phyloP scores from a whole-genome alignment of 371 early-diverging fungal species.

The Conidiobolus incongruus region DNA sequence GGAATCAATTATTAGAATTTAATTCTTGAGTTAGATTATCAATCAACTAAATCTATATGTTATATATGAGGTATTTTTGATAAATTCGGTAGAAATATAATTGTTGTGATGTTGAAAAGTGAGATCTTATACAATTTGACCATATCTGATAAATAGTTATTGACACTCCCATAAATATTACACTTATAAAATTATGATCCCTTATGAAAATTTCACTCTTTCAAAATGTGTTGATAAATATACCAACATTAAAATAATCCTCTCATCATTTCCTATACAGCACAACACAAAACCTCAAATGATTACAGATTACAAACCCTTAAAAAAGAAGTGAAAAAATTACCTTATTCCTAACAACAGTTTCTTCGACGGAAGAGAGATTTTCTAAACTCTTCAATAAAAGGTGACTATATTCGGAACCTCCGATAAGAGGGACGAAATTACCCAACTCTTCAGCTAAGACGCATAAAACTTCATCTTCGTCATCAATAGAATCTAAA shows the following conservation, averaged over 20 bases:
- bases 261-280: too few species aligned
- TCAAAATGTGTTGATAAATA: too few species aligned
- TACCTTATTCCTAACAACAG: constrained; percentile 89
- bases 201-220: too few species aligned
- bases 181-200: too few species aligned
- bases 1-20: neutral
- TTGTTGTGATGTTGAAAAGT: too few species aligned
- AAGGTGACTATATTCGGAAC: constrained; percentile 59
- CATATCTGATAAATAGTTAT: too few species aligned
- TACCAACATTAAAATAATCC: too few species aligned
- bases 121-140: too few species aligned
- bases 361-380: constrained; percentile 90
- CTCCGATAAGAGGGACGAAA: constrained; percentile 81
- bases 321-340: neutral
- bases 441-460: constrained; percentile 83
- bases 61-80: neutral
- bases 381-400: constrained; percentile 83
- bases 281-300: too few species aligned
- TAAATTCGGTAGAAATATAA: neutral
- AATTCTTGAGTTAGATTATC: neutral
- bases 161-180: too few species aligned
- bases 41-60: neutral
- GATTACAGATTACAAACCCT: neutral
- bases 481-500: constrained; percentile 92
- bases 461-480: constrained; percentile 83